phyloP scores from a whole-genome alignment of 345 rosid species.

The Eucalyptus guilfoylei region DNA sequence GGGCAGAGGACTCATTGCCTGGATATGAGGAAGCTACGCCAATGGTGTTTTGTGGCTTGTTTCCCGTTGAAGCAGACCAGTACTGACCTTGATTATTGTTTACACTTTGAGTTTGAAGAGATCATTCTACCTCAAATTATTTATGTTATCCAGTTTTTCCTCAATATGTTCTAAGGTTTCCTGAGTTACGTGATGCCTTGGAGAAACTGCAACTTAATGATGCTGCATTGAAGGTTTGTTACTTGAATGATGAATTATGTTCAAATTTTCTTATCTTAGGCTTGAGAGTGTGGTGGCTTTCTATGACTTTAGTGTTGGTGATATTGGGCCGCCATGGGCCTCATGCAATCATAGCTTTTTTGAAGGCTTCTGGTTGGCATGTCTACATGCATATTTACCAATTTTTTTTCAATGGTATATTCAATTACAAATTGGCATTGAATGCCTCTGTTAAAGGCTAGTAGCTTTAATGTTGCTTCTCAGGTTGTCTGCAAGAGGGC shows the following conservation, averaged over 20 bases:
- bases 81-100: conserved; percentile 16
- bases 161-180: conserved; percentile 31
- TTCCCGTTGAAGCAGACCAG: conserved; percentile 99
- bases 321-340: not conserved
- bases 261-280: not conserved
- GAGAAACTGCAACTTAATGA: conserved; percentile 96
- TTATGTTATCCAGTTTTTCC: not conserved
- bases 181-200: conserved; percentile 94
- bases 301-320: not conserved
- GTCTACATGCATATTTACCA: not conserved
- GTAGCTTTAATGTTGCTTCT: not conserved
- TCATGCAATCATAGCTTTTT: not conserved
- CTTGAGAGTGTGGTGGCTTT: not conserved
- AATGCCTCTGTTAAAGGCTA: not conserved
- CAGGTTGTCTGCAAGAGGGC: not conserved
- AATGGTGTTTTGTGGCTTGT: conserved; percentile 97
- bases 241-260: not conserved
- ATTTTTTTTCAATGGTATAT: not conserved
- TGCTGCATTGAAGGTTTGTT: conserved; percentile 84
- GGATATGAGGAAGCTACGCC: conserved; percentile 99
- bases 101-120: not conserved
- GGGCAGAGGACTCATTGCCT: conserved; percentile 69
- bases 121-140: not conserved
- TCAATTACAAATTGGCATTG: not conserved
- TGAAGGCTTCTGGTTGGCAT: not conserved